These are phyloP conservation scores for Cinnamomum micranthum DNA, from an alignment of 164 flowering plant genomes.

Conservation along the genomic window DNA sequence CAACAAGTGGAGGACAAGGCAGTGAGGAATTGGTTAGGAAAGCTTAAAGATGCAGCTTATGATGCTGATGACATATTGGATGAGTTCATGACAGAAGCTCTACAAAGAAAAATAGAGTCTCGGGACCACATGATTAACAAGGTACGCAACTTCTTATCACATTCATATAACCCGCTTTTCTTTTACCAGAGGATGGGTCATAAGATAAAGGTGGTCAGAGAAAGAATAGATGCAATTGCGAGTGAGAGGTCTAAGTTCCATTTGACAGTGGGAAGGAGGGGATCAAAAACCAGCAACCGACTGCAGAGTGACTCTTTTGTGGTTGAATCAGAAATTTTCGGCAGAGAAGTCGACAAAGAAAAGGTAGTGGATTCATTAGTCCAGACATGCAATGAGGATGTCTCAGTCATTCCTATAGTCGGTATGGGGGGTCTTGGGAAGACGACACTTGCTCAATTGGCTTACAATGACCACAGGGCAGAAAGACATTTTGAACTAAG, in stretches of 20 bases:
- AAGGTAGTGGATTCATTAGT: not conserved
- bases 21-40: not conserved
- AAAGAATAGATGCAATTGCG: not conserved
- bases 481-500: not conserved
- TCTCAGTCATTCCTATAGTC: slow-evolving; percentile 5
- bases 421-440: slow-evolving; percentile 17
- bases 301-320: not conserved
- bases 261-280: not conserved
- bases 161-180: not conserved
- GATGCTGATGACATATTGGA: slow-evolving; percentile 12
- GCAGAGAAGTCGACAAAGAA: slow-evolving; percentile 6
- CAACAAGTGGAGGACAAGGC: not conserved
- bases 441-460: slow-evolving; percentile 12
- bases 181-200: not conserved
- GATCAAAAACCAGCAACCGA: not conserved
- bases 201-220: slow-evolving; percentile 1
- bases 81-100: slow-evolving; percentile 1
- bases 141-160: slow-evolving; percentile 1
- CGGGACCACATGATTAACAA: not conserved
- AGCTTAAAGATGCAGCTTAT: slow-evolving; percentile 8
- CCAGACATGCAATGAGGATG: not conserved
- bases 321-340: slow-evolving; percentile 8
- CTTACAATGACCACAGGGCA: slow-evolving; percentile 3
- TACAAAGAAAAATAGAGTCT: not conserved
- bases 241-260: slow-evolving; percentile 4